These are phyloP conservation scores for Thalassiosira exigua DNA, from an alignment of 352 stramenopile genomes.

Conservation along the genomic window DNA sequence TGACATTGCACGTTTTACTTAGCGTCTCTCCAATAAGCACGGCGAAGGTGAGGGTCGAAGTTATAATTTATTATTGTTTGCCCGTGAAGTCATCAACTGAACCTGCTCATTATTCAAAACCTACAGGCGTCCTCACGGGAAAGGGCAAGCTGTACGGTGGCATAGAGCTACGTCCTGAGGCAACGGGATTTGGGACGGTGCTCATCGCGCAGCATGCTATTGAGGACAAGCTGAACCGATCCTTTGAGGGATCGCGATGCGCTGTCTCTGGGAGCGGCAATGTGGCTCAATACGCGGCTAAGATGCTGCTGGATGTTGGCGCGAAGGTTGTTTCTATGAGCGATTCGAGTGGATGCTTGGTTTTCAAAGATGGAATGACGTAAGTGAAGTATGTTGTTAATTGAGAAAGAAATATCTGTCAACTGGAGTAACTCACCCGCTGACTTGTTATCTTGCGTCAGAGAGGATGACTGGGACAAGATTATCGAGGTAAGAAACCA, in stretches of 20 bases:
- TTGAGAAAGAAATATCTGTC: not conserved
- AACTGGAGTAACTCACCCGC: not conserved
- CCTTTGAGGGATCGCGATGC: constrained; percentile 75
- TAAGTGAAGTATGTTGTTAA: constrained; percentile 39
- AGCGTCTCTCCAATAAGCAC: constrained; percentile 72
- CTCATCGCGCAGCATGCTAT: constrained; percentile 91
- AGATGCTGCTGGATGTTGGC: constrained; percentile 92
- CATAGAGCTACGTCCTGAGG: constrained; percentile 90
- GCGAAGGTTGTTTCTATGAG: constrained; percentile 93
- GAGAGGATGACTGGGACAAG: constrained; percentile 33
- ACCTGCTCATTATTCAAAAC: too few relatives aligned
- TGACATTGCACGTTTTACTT: too few relatives aligned
- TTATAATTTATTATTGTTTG: too few relatives aligned
- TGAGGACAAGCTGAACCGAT: constrained; percentile 77
- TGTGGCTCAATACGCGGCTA: constrained; percentile 90
- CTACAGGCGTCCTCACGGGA: constrained; percentile 88
- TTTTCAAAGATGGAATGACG: constrained; percentile 75
- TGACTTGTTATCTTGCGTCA: not conserved
- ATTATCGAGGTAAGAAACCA: constrained; percentile 31
- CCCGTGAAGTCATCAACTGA: too few relatives aligned
- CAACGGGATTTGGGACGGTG: constrained; percentile 91
- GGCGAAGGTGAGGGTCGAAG: constrained; percentile 80
- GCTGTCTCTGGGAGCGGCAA: constrained; percentile 91
- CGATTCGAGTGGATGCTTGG: constrained; percentile 87
- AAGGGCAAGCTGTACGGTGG: constrained; percentile 83